These are phyloP conservation scores for Akanthomyces dipterigenus DNA, from an alignment of 2,329 filamentous ascomycete species.

Conservation along the genomic window DNA sequence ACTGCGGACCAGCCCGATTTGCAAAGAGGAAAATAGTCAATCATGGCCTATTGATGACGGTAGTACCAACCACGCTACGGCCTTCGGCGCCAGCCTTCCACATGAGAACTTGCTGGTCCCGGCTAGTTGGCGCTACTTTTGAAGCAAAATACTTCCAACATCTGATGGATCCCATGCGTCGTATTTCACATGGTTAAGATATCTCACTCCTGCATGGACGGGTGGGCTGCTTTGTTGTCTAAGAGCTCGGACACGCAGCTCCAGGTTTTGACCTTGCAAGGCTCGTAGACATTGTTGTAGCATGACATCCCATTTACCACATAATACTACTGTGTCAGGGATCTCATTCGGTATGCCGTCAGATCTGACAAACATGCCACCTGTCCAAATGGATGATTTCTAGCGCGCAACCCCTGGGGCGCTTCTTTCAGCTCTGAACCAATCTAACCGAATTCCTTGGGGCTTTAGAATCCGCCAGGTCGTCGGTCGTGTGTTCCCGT, in stretches of 20 bases:
- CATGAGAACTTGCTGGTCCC: background rate
- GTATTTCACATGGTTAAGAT: background rate
- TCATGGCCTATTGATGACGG: background rate
- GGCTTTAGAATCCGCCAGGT: background rate
- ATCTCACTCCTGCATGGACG: too few relatives aligned
- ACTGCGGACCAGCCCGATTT: background rate
- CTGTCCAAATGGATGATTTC: background rate
- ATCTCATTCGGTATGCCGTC: background rate
- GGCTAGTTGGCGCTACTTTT: background rate
- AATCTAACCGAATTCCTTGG: background rate
- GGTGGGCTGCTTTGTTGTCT: too few relatives aligned
- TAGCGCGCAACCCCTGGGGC: background rate
- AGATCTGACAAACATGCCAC: background rate
- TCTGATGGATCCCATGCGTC: background rate
- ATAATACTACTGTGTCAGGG: background rate
- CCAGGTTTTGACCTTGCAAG: too few relatives aligned
- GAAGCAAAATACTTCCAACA: background rate
- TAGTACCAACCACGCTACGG: too few relatives aligned
- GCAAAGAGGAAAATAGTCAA: background rate
- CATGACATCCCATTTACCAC: background rate
- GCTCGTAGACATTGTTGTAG: background rate
- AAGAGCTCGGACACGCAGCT: too few relatives aligned
- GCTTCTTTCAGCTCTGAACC: background rate
- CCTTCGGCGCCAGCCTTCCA: background rate
- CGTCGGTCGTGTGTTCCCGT: background rate